Conservation (phyloP, 768 basidiomycete genomes). For the Termitomyces sp. region DNA sequence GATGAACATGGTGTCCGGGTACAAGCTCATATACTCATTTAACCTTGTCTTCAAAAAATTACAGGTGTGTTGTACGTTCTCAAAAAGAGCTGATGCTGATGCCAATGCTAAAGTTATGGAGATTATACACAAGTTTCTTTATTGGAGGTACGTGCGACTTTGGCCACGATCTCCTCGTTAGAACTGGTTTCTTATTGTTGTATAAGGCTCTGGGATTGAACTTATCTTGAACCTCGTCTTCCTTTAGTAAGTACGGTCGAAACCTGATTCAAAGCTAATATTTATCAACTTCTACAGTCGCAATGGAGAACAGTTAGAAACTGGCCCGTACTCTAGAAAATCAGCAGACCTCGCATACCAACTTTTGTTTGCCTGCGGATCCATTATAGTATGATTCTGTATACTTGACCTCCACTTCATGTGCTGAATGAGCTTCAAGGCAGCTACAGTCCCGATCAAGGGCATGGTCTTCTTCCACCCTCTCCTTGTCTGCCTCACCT, state of each 20-base stretch:
- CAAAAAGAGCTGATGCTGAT: neutral
- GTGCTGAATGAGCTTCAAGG: conserved; percentile 17
- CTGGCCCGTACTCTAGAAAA: conserved; percentile 50
- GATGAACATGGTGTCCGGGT: conserved; percentile 49
- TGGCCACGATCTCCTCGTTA: neutral
- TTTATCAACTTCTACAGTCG: conserved; percentile 43
- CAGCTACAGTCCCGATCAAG: conserved; percentile 59
- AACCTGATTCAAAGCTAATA: neutral
- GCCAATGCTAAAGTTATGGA: conserved; percentile 57
- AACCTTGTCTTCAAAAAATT: conserved; percentile 42
- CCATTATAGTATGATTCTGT: conserved; percentile 55
- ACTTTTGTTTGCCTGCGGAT: conserved; percentile 49
- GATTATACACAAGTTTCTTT: conserved; percentile 73
- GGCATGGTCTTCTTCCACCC: conserved; percentile 60
- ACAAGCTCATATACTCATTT: conserved; percentile 54
- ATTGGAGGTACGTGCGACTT: conserved; percentile 49
- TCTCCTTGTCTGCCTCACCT: conserved; percentile 64
- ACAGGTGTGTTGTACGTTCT: conserved; percentile 42
- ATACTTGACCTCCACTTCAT: neutral
- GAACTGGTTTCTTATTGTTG: neutral
- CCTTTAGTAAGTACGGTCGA: conserved; percentile 57
- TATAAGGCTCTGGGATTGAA: conserved; percentile 44
- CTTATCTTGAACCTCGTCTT: conserved; percentile 69
- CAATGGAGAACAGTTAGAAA: conserved; percentile 64
- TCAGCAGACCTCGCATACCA: conserved; percentile 83